Evolutionary conservation across 345 rosid genomes (phyloP).

Genomic region (Populus davidiana): DNA sequence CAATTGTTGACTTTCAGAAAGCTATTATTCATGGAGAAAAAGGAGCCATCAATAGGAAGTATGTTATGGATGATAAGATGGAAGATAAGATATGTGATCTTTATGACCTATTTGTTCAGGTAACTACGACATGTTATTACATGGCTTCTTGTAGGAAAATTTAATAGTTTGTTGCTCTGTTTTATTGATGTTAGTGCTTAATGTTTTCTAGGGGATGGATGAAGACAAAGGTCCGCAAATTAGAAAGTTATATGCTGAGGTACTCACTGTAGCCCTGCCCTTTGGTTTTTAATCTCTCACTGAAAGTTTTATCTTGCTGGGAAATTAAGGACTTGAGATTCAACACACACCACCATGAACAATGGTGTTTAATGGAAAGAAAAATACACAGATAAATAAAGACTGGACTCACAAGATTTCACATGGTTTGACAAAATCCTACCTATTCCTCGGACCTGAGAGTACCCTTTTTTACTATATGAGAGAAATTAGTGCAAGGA

Average conservation of each 20-base stretch:
- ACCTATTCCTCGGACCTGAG: no score
- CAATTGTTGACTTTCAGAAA: conserved; percentile 16
- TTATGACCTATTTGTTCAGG: conserved; percentile 28
- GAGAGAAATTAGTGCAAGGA: no score
- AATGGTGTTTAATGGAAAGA: no score
- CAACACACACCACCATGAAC: no score
- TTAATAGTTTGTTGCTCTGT: not conserved
- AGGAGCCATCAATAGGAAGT: conserved; percentile 12
- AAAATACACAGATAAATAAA: no score
- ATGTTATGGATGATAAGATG: conserved; percentile 21
- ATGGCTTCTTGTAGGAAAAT: not conserved
- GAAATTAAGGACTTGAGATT: no score
- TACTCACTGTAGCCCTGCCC: not conserved
- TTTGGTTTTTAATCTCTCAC: not conserved
- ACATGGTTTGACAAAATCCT: no score
- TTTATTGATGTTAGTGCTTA: conserved; percentile 18
- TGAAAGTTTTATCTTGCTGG: not conserved
- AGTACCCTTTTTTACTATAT: no score
- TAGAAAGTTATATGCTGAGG: conserved; percentile 42
- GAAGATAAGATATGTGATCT: conserved; percentile 46
- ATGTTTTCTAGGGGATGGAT: conserved; percentile 36
- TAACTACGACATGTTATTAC: not conserved
- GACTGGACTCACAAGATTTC: no score
- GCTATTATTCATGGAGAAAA: conserved; percentile 21
- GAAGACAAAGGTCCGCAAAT: conserved; percentile 43